A percentile compares a stretch with the other conserved stretches of the same genome.
Conservation (phyloP, 2,329 filamentous ascomycete species). For the Thielaviopsis euricoi region DNA sequence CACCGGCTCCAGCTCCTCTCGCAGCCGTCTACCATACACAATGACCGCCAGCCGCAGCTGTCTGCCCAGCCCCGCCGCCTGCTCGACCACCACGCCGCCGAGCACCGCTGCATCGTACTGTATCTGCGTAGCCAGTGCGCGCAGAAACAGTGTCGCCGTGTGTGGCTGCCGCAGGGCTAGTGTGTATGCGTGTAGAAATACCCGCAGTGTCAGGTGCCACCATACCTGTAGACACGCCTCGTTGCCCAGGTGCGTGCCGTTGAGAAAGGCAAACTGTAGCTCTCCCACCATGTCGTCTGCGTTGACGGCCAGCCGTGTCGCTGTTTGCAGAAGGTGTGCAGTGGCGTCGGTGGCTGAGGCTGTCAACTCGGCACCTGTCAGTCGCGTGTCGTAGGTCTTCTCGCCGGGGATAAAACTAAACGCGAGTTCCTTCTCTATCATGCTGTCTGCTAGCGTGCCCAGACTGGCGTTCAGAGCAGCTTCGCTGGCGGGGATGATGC, state of each 20-base stretch:
- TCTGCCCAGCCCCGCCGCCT: slow-evolving; percentile 17
- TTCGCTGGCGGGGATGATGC: slow-evolving; percentile 22
- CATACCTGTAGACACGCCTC: slow-evolving; percentile 44
- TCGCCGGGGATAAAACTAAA: slow-evolving; percentile 30
- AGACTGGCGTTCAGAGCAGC: slow-evolving; percentile 25
- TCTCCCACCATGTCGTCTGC: slow-evolving; percentile 39
- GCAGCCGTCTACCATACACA: slow-evolving; percentile 36
- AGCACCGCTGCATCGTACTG: slow-evolving; percentile 34
- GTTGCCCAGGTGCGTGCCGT: slow-evolving; percentile 41
- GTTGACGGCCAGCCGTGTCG: slow-evolving; percentile 13
- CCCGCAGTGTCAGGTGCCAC: slow-evolving; percentile 36
- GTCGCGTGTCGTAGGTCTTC: slow-evolving; percentile 25
- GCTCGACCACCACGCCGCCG: slow-evolving; percentile 27
- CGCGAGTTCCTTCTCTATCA: slow-evolving; percentile 23
- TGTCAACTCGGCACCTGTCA: slow-evolving; percentile 23
- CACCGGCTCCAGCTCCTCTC: slow-evolving; percentile 26
- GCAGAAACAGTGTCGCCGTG: slow-evolving; percentile 31
- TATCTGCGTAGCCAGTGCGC: slow-evolving; percentile 37
- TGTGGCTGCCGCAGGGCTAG: slow-evolving; percentile 27
- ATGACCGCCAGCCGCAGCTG: slow-evolving; percentile 31
- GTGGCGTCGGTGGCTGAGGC: slow-evolving; percentile 32
- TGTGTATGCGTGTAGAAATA: slow-evolving; percentile 33
- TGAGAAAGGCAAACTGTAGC: slow-evolving; percentile 42
- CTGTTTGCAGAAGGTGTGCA: slow-evolving; percentile 23
- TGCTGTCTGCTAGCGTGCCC: slow-evolving; percentile 17